These are phyloP conservation scores for Cytospora paraplurivora DNA, from an alignment of 2,329 filamentous ascomycete species.

Conservation along the genomic window DNA sequence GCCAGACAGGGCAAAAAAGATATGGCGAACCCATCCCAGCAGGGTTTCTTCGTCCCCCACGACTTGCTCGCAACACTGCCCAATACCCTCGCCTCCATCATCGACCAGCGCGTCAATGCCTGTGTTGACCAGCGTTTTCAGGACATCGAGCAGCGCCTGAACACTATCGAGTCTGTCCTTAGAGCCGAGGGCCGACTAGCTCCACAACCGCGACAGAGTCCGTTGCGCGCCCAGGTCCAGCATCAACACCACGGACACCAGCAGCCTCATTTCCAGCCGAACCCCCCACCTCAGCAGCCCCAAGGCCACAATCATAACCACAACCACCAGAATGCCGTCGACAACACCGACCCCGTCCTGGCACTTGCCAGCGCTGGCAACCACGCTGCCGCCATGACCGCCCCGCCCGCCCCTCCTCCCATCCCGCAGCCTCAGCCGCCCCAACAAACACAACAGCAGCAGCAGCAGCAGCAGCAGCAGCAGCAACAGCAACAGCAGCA, in stretches of 20 bases:
- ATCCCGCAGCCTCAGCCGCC: conserved; percentile 20
- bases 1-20: conserved; percentile 8
- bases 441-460: conserved; percentile 11
- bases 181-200: conserved; percentile 26
- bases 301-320: conserved; percentile 11
- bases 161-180: conserved; percentile 24
- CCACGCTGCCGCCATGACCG: conserved; percentile 23
- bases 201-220: conserved; percentile 25
- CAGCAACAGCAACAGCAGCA: conserved; percentile 20
- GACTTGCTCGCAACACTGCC: conserved; percentile 26
- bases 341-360: conserved; percentile 26
- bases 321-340: conserved; percentile 27
- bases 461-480: conserved; percentile 21
- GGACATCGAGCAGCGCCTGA: conserved; percentile 27
- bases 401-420: conserved; percentile 17
- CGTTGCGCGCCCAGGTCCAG: conserved; percentile 23
- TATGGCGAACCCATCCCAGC: conserved; percentile 27
- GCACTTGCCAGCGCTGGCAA: conserved; percentile 26
- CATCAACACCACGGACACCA: conserved; percentile 23
- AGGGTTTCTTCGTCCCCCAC: conserved; percentile 26
- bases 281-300: conserved; percentile 15
- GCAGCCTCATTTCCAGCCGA: conserved; percentile 23
- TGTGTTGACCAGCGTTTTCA: conserved; percentile 26
- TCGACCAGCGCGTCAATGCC: conserved; percentile 27
- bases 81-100: conserved; percentile 27